Base-by-base conservation (phyloP, 164 flowering plant genomes). In the Nelumbo lutea region DNA sequence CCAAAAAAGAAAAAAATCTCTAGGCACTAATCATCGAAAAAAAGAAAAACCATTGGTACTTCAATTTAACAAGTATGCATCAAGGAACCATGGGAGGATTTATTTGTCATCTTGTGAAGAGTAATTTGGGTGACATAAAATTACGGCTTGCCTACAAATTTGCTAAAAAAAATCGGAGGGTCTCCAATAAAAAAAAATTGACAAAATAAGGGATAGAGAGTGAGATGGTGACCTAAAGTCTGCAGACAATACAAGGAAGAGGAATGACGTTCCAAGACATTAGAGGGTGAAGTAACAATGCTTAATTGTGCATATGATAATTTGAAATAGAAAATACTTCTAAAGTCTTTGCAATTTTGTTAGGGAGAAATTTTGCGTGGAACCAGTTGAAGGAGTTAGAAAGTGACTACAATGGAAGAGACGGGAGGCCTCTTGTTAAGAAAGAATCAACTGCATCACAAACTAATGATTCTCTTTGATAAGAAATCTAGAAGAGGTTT, bases 321-420 rank as follows among this genome's bases (percentile, higher is more conserved):
- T 73, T 85, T 85, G 67, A 74, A 73, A 45, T 70, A 72, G 14
- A 83, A 67, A 84, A 80, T 57, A 79, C 57, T 45, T 67, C 82
- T 60, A 92, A 91, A 77, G 74, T 87, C 60, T 77, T 91, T 70
- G 86, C 89, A 11, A 82, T 94, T 3, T 56, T 82, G 78, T 66
- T 77, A 42, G 99, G 90, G 77, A 86, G 85, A 75, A 72, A 82
- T 56, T 91, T 91, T 75, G 84, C 83, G 4, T 87, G 96, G 96
- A 82, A 90, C 61, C 97, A 92, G 79, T 83, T 73, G 50, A 85
- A 84, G 58, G 73, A 68, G 65, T 68, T 85, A 87, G 96, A 91
- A 79, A 74, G 62, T 50, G 74, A 79, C 15, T 82, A 61, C 9
- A 73, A 55, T 48, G 45, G 59, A 27, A 56, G 11, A 38, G 40